Base-by-base conservation (phyloP, 2,329 filamentous ascomycete genomes). In the Xylaria arbuscula region DNA sequence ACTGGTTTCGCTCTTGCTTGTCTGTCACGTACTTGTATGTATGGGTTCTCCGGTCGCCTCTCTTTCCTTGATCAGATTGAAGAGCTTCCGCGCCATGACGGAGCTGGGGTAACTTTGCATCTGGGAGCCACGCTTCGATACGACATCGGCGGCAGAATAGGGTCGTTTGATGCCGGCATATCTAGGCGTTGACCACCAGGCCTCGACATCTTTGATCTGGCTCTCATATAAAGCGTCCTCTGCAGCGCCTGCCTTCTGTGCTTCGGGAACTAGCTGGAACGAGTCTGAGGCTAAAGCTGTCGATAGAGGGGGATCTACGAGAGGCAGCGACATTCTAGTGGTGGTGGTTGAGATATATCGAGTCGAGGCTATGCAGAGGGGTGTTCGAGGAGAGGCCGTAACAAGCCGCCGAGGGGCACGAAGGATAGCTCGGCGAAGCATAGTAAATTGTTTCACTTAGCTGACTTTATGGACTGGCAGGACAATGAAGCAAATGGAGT, bases 61-160 rank as follows among this genome's bases (percentile, higher is more conserved):
- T 72, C 92, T 87, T 81, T 97, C 90, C 72, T 92, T 90, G 64
- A 99, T 85, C 73, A 98, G 82, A 79, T 97, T 91, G 83, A 97
- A 99, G 5, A 99, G 87, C 83, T 99, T 98, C 77, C 93, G 87
- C 0, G 95, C 96, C 93, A 97, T 98, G 70, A 97, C 83, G 15
- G 94, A 98, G 82, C 94, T 97, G 0, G 96, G 93, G 74, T 98
- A 98, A 59, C 88, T 89, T 78, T 97, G 93, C 76, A 93, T 89
- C 73, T 98, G 87, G 7, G 93, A 91, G 10, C 96, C 96, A 70
- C 96, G 88, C 84, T 98, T 98, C 81, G 92, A 94, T 70, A 97
- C 95, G 6, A 99, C 92, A 82, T 97, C 94, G 75, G 91, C 92
- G 1, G 94, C 92, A 19, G 91, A 92, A 80, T 98, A 99, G 11